phyloP scores from a whole-genome alignment of 305 asterid genomes.

The Solanum hybrid region DNA sequence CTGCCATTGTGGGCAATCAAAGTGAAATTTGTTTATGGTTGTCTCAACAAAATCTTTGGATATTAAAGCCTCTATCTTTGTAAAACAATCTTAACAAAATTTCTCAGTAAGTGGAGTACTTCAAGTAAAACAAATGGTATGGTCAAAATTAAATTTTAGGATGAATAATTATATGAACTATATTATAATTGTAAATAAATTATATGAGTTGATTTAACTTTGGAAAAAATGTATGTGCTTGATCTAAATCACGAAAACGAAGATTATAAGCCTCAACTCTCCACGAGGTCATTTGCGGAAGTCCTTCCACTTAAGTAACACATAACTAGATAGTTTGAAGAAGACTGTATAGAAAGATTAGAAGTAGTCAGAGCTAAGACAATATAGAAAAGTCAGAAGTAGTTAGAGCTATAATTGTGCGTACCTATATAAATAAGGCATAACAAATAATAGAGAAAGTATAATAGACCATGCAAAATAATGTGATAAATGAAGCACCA shows the following conservation, averaged over 20 bases:
- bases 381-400: too few species aligned
- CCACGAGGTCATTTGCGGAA: neutral
- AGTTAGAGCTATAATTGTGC: neutral
- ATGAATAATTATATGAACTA: neutral
- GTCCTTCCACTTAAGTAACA: neutral
- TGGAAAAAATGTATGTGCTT: neutral
- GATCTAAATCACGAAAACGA: neutral
- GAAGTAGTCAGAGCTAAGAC: too few species aligned
- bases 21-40: neutral
- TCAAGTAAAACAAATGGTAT: neutral
- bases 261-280: neutral
- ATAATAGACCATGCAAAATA: neutral
- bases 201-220: neutral
- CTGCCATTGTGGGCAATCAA: neutral
- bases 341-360: neutral
- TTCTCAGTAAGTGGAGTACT: neutral
- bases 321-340: neutral
- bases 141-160: neutral
- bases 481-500: neutral
- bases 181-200: neutral
- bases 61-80: neutral
- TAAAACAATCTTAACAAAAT: neutral
- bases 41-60: neutral
- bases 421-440: neutral
- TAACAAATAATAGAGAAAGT: neutral